Conservation (phyloP, 2,329 filamentous ascomycete genomes). For the Verticillium albo-atrum region DNA sequence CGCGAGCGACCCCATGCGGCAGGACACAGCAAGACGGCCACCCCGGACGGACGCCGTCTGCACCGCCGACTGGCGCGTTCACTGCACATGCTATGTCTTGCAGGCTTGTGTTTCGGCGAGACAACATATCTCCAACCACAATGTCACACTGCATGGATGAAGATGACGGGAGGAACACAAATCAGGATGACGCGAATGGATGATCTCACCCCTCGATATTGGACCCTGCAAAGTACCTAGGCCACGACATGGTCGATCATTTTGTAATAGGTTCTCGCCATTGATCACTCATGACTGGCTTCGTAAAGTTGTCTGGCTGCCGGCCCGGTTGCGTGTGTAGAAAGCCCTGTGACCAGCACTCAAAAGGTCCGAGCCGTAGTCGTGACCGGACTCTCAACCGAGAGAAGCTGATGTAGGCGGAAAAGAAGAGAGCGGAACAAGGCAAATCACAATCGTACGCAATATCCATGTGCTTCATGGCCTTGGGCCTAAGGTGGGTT, state of each 20-base stretch:
- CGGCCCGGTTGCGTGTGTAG: background rate
- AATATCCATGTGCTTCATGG: too few relatives aligned
- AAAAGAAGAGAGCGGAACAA: too few relatives aligned
- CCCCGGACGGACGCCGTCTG: background rate
- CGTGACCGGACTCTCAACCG: background rate
- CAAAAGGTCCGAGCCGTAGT: background rate
- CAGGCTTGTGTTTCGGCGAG: background rate
- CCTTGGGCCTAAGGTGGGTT: background rate
- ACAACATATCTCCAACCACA: background rate
- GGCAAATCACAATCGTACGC: too few relatives aligned
- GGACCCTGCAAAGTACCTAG: background rate
- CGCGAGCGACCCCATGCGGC: background rate
- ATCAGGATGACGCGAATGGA: background rate
- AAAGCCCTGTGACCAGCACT: too few relatives aligned
- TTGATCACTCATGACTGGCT: background rate
- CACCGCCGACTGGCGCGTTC: background rate
- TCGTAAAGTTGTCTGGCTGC: background rate
- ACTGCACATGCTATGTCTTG: background rate
- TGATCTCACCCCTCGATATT: background rate
- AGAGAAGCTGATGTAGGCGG: background rate
- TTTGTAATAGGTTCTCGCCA: background rate
- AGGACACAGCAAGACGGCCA: background rate
- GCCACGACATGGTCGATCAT: background rate
- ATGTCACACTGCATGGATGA: background rate
- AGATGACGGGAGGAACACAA: background rate